Conservation (phyloP, 106 monocot genomes). For the Phalaenopsis equestris region DNA sequence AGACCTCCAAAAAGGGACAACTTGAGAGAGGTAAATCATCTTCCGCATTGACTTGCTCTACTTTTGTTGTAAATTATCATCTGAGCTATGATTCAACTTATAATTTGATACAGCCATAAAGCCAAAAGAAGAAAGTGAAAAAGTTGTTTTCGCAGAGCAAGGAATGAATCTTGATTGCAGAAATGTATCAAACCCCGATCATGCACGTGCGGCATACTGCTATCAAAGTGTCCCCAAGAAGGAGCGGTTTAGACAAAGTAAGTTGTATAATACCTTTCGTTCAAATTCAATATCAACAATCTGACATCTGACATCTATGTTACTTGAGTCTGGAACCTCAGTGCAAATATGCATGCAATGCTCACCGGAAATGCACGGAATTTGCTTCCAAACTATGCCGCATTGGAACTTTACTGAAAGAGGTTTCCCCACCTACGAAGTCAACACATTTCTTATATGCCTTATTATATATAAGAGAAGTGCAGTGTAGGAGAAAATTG, state of each 20-base stretch:
- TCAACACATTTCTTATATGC: no score
- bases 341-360: no score
- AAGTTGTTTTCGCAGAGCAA: neutral
- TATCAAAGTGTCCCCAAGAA: neutral
- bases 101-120: neutral
- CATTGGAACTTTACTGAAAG: no score
- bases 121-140: neutral
- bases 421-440: no score
- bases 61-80: neutral
- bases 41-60: neutral
- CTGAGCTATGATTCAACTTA: neutral
- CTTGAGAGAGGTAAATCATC: neutral
- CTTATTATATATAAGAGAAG: no score
- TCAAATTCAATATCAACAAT: neutral
- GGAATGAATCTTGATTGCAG: neutral
- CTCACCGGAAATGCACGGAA: no score
- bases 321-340: no score
- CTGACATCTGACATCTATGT: no score
- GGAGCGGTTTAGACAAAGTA: neutral
- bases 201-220: neutral
- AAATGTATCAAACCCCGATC: conserved; percentile 2
- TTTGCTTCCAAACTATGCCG: no score
- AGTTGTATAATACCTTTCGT: neutral
- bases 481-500: no score
- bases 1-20: neutral